Conservation (phyloP, 805 yeast genomes). For the Nakazawaea populi region DNA sequence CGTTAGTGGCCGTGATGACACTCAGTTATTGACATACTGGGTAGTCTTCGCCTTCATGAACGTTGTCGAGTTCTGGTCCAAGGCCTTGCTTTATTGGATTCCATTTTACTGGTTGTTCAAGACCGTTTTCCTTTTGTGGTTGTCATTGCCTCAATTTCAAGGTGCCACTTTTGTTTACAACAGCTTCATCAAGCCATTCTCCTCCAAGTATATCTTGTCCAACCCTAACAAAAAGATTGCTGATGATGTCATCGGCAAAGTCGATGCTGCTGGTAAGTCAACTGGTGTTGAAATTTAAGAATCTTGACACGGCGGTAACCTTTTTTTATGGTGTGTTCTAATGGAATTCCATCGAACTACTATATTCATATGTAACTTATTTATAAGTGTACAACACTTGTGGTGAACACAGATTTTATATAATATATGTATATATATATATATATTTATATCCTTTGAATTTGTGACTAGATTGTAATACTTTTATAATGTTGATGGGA, state of each 20-base stretch:
- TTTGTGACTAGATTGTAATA: neutral
- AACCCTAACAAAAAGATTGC: conserved; percentile 15
- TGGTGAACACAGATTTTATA: no score
- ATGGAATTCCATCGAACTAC: no score
- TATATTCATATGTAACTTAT: no score
- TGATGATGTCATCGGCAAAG: conserved; percentile 33
- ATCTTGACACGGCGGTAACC: neutral
- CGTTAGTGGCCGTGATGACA: conserved; percentile 64
- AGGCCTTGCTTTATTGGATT: conserved; percentile 87
- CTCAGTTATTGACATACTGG: conserved; percentile 92
- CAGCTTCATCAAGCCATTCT: conserved; percentile 60
- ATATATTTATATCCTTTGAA: neutral
- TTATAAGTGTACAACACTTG: no score
- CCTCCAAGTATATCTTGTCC: conserved; percentile 31
- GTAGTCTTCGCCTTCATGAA: conserved; percentile 92
- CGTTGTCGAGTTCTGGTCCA: conserved; percentile 93
- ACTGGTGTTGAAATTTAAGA: conserved; percentile 22
- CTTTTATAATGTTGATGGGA: conserved; percentile 17
- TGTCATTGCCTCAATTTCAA: conserved; percentile 80
- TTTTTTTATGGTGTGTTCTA: neutral
- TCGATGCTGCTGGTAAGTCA: conserved; percentile 42
- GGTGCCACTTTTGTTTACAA: conserved; percentile 78
- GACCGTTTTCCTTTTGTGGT: conserved; percentile 79
- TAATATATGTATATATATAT: no score
- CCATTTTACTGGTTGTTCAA: conserved; percentile 96